phyloP scores from a whole-genome alignment of 352 stramenopile species.

The Phytopythium sindhum region DNA sequence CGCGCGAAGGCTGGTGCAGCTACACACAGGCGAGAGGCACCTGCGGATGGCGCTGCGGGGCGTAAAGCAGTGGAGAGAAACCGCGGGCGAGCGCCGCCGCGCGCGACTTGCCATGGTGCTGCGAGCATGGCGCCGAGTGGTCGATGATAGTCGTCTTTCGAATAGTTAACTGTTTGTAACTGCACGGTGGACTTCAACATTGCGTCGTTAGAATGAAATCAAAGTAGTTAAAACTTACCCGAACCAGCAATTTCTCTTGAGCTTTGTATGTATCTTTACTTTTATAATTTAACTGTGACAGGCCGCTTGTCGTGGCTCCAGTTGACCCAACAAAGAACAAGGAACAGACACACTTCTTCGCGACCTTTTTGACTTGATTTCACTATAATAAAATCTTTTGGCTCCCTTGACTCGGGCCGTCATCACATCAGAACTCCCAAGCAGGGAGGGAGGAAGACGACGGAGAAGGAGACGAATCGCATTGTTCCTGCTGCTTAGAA shows the following conservation, averaged over 20 bases:
- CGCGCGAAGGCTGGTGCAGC: conserved; percentile 19
- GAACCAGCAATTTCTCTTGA: not conserved
- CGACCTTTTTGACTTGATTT: not conserved
- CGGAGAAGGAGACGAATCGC: not conserved
- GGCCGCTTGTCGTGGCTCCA: too few species aligned
- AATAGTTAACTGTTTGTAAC: not conserved
- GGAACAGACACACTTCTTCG: conserved; percentile 1
- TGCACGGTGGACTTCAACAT: not conserved
- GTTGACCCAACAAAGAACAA: too few species aligned
- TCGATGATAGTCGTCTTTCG: not conserved
- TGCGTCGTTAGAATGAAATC: too few species aligned
- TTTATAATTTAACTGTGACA: not conserved
- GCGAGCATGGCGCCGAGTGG: not conserved
- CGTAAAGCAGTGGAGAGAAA: conserved; percentile 12
- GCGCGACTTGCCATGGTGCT: conserved; percentile 10
- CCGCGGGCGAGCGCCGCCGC: not conserved
- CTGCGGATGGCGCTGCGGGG: conserved; percentile 2
- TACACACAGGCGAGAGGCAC: conserved; percentile 21
- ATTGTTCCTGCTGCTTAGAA: too few species aligned
- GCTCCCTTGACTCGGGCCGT: not conserved
- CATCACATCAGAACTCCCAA: not conserved
- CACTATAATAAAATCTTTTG: conserved; percentile 1
- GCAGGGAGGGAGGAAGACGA: not conserved
- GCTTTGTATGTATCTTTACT: not conserved
- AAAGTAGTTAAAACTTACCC: too few species aligned